Conservation (phyloP, 352 stramenopile species). For the Globisporangium iwayamae region DNA sequence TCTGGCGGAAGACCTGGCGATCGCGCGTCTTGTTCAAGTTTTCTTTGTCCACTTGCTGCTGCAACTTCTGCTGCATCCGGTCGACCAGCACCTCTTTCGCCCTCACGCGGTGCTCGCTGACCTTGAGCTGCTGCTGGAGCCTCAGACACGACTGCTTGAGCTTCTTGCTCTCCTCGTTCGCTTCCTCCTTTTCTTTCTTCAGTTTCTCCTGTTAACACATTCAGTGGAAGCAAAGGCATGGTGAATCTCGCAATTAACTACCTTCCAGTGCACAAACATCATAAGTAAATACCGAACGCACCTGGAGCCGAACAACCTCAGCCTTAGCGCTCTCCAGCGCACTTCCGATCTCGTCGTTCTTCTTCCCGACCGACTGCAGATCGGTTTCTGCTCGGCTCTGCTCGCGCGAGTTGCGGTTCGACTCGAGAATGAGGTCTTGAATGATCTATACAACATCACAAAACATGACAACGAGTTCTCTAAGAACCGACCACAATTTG, state of each 20-base stretch:
- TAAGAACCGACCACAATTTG: neutral
- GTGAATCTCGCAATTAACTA: neutral
- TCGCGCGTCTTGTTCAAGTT: slow-evolving; percentile 55
- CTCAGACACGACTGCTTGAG: slow-evolving; percentile 60
- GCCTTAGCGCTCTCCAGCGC: slow-evolving; percentile 46
- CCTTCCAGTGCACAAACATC: no score
- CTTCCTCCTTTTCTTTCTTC: slow-evolving; percentile 40
- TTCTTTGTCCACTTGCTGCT: slow-evolving; percentile 76
- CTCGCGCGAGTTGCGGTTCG: slow-evolving; percentile 53
- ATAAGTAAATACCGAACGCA: slow-evolving; percentile 12
- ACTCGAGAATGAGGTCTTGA: slow-evolving; percentile 70
- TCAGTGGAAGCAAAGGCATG: slow-evolving; percentile 1
- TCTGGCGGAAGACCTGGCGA: slow-evolving; percentile 52
- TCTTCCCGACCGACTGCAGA: slow-evolving; percentile 44
- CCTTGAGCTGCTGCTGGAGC: slow-evolving; percentile 81
- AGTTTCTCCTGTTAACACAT: slow-evolving; percentile 33
- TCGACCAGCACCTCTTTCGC: slow-evolving; percentile 81
- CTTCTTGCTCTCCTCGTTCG: slow-evolving; percentile 47
- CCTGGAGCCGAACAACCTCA: slow-evolving; percentile 59
- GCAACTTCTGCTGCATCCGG: slow-evolving; percentile 76
- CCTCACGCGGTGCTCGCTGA: slow-evolving; percentile 85
- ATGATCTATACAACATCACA: slow-evolving; percentile 40
- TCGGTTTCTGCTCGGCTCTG: slow-evolving; percentile 44
- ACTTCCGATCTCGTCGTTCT: slow-evolving; percentile 36
- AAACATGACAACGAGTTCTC: neutral